Percentiles rank a stretch among this genome's conserved stretches.
Conservation (phyloP, 129 eudicot genomes). For the Solidago caesia region DNA sequence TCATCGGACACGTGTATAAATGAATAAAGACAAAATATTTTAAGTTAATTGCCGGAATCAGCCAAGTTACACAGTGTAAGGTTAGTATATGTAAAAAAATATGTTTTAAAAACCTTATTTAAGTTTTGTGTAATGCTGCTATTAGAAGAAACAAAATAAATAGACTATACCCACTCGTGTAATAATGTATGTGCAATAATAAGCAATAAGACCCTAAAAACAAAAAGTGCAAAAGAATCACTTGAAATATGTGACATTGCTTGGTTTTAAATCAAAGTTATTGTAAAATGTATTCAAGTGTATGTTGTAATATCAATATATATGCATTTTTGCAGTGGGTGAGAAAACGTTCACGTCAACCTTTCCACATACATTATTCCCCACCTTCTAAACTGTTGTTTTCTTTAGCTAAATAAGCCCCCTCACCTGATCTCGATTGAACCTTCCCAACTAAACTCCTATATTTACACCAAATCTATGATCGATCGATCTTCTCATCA, state of each 20-base stretch:
- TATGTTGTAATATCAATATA: conserved; percentile 14
- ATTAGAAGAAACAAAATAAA: too few species aligned
- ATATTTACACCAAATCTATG: conserved; percentile 18
- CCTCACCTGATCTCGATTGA: conserved; percentile 32
- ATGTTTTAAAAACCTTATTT: too few species aligned
- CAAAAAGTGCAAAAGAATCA: conserved; percentile 11
- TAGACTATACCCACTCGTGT: too few species aligned
- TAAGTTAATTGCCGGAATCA: too few species aligned
- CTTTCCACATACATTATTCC: conserved; percentile 7
- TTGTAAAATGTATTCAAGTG: conserved; percentile 19
- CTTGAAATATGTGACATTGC: conserved; percentile 44
- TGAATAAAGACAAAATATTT: too few species aligned
- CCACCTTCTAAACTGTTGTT: conserved; percentile 23
- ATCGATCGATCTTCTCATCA: not conserved
- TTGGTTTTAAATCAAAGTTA: conserved; percentile 66
- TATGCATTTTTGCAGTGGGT: conserved; percentile 18
- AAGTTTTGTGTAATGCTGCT: too few species aligned
- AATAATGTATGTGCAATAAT: too few species aligned
- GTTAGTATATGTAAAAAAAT: too few species aligned
- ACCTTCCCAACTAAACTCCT: conserved; percentile 21
- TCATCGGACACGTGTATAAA: too few species aligned
- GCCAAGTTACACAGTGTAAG: too few species aligned
- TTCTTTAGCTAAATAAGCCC: conserved; percentile 21
- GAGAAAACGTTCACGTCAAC: conserved; percentile 52
- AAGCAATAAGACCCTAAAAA: not conserved